Conservation (phyloP, 2,329 filamentous ascomycete genomes). For the Cladophialophora exuberans region DNA sequence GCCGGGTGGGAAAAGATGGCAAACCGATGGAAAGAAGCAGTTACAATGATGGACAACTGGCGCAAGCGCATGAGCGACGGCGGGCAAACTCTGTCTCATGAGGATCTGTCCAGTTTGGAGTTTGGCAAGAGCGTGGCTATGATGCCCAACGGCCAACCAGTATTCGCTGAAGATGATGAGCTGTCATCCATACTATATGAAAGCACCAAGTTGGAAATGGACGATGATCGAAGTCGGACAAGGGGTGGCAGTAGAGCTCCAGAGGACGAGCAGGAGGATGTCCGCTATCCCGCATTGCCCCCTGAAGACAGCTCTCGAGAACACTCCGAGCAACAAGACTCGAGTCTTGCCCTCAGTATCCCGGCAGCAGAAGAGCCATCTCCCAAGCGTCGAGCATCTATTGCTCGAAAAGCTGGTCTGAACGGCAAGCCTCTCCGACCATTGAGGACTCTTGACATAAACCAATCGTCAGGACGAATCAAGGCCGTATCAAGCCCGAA, state of each 20-base stretch:
- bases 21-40: conserved; percentile 82
- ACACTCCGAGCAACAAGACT: not conserved
- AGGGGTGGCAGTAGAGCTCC: not conserved
- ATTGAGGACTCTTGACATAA: conserved; percentile 20
- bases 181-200: conserved; percentile 24
- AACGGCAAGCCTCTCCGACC: conserved; percentile 28
- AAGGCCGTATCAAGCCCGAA: not conserved
- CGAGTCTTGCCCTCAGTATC: conserved; percentile 17
- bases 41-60: conserved; percentile 91
- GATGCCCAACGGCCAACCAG: conserved; percentile 38
- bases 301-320: not conserved
- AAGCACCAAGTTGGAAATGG: conserved; percentile 20
- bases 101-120: conserved; percentile 48
- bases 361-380: conserved; percentile 15
- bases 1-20: conserved; percentile 95
- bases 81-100: conserved; percentile 44
- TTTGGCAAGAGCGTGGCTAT: conserved; percentile 39
- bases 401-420: conserved; percentile 25
- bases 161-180: conserved; percentile 35
- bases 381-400: conserved; percentile 26
- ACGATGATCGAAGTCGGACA: conserved; percentile 3
- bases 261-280: conserved; percentile 2
- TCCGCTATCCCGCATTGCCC: not conserved
- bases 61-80: conserved; percentile 69
- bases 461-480: conserved; percentile 13